A percentile compares a stretch with the other conserved stretches of the same genome.
phyloP scores from a whole-genome alignment of 106 monocot species.

The Dendrobium chrysotoxum region DNA sequence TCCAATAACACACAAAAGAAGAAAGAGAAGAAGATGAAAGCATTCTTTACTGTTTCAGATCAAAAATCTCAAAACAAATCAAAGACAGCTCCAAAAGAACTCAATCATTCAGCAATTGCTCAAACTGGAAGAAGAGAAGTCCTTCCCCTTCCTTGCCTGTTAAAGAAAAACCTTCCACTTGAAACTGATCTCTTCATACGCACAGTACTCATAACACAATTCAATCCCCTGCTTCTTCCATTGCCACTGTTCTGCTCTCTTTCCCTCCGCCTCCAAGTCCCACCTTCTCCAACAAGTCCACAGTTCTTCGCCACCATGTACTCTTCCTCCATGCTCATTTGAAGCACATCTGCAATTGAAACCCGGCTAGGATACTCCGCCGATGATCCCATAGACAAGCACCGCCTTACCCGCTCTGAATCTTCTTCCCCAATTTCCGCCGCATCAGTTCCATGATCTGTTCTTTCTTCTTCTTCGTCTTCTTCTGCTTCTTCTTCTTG shows the following conservation, averaged over 20 bases:
- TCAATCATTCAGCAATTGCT: neutral
- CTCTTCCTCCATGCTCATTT: conserved; percentile 31
- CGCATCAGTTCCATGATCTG: neutral
- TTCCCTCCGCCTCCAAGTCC: neutral
- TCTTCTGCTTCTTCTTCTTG: neutral
- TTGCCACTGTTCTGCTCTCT: conserved; percentile 1
- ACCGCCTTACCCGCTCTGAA: conserved; percentile 2
- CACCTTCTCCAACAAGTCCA: conserved; percentile 1
- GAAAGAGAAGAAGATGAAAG: neutral
- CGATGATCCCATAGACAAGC: conserved; percentile 19
- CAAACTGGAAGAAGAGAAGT: neutral
- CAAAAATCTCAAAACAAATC: too few species aligned
- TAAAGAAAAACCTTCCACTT: conserved; percentile 23
- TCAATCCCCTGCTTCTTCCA: neutral
- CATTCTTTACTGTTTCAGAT: too few species aligned
- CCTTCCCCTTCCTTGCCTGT: conserved; percentile 15
- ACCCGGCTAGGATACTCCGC: neutral
- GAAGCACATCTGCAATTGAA: conserved; percentile 30
- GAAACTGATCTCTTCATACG: conserved; percentile 8
- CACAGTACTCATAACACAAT: neutral
- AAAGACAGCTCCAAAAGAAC: neutral
- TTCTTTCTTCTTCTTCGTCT: neutral
- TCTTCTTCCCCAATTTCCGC: neutral
- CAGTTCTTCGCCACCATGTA: conserved; percentile 15
- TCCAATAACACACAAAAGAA: neutral